Conservation (phyloP, 192 early-diverging fungal genomes). For the Podila epicladia region DNA sequence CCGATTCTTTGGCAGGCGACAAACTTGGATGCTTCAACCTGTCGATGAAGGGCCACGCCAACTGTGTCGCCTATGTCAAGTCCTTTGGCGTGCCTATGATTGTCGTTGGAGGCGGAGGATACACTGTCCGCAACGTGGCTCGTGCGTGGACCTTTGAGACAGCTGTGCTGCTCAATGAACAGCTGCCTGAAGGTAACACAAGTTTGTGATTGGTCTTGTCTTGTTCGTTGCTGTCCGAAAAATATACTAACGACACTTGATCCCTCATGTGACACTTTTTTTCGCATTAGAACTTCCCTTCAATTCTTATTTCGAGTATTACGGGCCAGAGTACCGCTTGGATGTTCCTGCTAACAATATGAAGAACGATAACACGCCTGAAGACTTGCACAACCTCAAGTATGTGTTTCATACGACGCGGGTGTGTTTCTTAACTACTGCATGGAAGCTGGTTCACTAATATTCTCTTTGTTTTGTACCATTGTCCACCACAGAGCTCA, state of each 20-base stretch:
- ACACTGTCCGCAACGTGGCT: conserved; percentile 97
- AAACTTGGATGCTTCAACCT: conserved; percentile 96
- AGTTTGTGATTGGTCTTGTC: background rate
- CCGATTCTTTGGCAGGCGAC: conserved; percentile 95
- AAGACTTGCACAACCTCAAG: conserved; percentile 88
- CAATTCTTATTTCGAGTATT: conserved; percentile 92
- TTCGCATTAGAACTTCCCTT: conserved; percentile 71
- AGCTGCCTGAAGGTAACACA: conserved; percentile 68
- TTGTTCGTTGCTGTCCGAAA: background rate
- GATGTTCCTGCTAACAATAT: conserved; percentile 89
- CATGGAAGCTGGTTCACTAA: background rate
- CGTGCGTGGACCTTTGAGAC: conserved; percentile 97
- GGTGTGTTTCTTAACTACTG: background rate
- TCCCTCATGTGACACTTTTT: background rate
- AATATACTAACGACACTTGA: background rate
- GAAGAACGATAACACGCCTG: conserved; percentile 88
- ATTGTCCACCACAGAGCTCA: conserved; percentile 39
- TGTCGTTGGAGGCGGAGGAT: conserved; percentile 96
- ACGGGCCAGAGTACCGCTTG: conserved; percentile 90
- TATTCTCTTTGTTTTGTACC: too few species aligned
- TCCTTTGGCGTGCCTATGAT: conserved; percentile 91
- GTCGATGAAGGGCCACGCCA: conserved; percentile 93
- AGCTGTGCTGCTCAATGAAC: conserved; percentile 79
- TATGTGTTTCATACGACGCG: conserved; percentile 24
- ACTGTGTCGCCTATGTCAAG: conserved; percentile 92